phyloP scores from a whole-genome alignment of 345 rosid species.

The Populus pruinosa region DNA sequence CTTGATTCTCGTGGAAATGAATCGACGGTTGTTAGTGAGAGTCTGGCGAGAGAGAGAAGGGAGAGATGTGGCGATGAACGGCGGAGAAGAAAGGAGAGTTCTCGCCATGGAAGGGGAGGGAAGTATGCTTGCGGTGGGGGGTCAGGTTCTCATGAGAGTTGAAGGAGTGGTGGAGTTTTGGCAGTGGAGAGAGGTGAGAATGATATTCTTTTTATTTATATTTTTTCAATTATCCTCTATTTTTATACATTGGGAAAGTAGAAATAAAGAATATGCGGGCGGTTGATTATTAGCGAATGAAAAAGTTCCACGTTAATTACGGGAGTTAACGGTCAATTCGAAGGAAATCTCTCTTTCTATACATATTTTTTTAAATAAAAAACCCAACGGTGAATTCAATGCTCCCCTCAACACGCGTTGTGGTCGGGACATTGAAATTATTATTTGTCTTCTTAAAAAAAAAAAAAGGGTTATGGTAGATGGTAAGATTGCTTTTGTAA shows the following conservation, averaged over 20 bases:
- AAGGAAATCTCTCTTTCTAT: no score
- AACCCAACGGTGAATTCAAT: no score
- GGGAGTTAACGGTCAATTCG: no score
- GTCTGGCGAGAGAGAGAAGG: conserved; percentile 44
- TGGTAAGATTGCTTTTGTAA: no score
- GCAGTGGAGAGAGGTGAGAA: neutral
- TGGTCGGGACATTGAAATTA: no score
- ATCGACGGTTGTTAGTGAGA: conserved; percentile 46
- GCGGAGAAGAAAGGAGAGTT: conserved; percentile 68
- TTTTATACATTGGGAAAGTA: neutral
- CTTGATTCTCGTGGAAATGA: conserved; percentile 48
- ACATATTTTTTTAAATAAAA: no score
- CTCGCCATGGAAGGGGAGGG: conserved; percentile 60
- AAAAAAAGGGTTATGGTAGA: no score
- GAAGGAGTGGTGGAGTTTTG: conserved; percentile 12
- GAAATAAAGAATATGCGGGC: neutral
- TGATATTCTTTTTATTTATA: neutral
- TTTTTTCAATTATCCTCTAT: neutral
- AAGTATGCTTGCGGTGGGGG: neutral
- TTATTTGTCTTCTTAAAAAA: no score
- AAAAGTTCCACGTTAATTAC: no score
- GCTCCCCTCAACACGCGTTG: no score
- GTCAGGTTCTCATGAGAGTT: conserved; percentile 24
- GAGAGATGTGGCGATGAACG: conserved; percentile 60
- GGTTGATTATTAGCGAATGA: no score